Base-by-base conservation (phyloP, 148 eudicot genomes). In the Chenopodium berlandieri region DNA sequence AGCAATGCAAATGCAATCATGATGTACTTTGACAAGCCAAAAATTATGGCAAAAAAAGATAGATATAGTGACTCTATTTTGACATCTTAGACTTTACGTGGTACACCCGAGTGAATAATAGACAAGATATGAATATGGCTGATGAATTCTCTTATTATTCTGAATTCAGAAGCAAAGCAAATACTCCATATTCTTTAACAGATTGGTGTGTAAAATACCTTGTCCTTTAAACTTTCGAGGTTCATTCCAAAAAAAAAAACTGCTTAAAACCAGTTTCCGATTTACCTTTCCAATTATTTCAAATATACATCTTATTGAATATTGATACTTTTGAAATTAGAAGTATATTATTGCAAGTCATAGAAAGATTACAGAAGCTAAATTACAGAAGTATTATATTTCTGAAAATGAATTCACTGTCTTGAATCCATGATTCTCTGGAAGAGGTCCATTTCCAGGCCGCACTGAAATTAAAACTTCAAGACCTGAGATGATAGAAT, bases 391-490 rank as follows among this genome's bases (percentile, higher is more conserved):
- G 85, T 63, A 78, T 88, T 85, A 96, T 75, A 96, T 87, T 75
- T 92, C 93, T 9, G 95, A 86, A 76, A 96, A 96, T 23, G 97
- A 92, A 25, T 75, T 89, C 16, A 91, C 84, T 0, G 92, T 91
- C 90, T 82, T 89, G 83, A 94, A 91, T 30, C 95, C 98, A 56
- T 96, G 98, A 83, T 92, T 92, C 79, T 91, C 93, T 2, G 98
- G 97, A 50, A 96, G 91, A 76, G 94, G 90, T 72, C 87, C 98
- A 47, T 94, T 96, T 82, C 99, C 99, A 2, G 97, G 97, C 40
- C 99, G 90, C 62, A 96, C 70, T 27, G 99, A 94, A 48, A 96
- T 90, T 76, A 89, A 69, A 76, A 88, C 98, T 44, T 92, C 94
- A 88, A 92, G 86, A 73, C 99, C 99, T 94, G 89, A 79, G 87